Conservation (phyloP, 805 yeast species). For the Starmerella stigmatis region DNA sequence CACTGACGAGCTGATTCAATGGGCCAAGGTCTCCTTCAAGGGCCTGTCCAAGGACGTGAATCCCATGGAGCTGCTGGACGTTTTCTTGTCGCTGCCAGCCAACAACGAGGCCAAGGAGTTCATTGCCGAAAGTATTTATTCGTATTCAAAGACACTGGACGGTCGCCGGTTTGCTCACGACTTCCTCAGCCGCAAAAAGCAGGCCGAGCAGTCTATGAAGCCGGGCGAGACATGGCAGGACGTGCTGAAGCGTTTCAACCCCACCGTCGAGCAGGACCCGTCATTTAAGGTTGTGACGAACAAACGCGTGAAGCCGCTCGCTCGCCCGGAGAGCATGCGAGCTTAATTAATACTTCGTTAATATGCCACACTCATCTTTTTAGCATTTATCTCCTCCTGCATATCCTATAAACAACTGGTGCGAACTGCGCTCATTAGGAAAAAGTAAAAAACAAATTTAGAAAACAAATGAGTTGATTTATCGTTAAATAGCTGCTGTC, state of each 20-base stretch:
- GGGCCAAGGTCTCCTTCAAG: slow-evolving; percentile 32
- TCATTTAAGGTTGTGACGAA: slow-evolving; percentile 54
- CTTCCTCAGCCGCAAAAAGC: slow-evolving; percentile 64
- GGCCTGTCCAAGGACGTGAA: slow-evolving; percentile 67
- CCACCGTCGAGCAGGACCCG: slow-evolving; percentile 32
- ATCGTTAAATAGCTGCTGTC: background rate
- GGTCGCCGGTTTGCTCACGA: slow-evolving; percentile 91
- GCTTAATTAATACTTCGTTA: too few relatives aligned
- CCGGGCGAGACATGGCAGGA: slow-evolving; percentile 59
- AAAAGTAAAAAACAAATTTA: background rate
- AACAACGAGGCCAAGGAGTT: slow-evolving; percentile 66
- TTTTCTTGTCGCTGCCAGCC: slow-evolving; percentile 71
- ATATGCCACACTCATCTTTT: too few relatives aligned
- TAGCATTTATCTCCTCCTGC: too few relatives aligned
- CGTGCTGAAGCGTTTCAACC: slow-evolving; percentile 40
- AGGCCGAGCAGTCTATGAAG: slow-evolving; percentile 48
- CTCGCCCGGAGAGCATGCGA: slow-evolving; percentile 18
- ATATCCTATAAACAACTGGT: too few relatives aligned
- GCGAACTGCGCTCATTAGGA: too few relatives aligned
- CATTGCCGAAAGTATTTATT: slow-evolving; percentile 84
- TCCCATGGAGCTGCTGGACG: slow-evolving; percentile 64
- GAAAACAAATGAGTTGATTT: too few relatives aligned
- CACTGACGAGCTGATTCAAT: slow-evolving; percentile 33
- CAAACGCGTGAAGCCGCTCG: slow-evolving; percentile 32
- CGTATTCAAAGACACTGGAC: slow-evolving; percentile 64